phyloP scores from a whole-genome alignment of 495 filamentous ascomycete genomes.

The Penicillium macrosclerotiorum region DNA sequence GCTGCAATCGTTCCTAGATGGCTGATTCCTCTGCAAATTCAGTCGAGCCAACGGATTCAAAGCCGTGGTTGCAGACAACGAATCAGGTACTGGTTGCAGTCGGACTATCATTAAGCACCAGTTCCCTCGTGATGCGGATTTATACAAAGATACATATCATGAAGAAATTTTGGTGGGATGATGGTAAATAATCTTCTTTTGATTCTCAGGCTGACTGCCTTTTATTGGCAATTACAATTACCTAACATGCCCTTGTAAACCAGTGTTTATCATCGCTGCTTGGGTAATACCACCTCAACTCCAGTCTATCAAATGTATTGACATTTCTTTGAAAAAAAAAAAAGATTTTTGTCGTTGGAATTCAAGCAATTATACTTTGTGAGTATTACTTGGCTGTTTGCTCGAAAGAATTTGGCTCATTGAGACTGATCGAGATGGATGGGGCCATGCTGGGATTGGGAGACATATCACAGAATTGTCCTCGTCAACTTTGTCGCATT shows the following conservation, averaged over 20 bases:
- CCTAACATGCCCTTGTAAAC: not conserved
- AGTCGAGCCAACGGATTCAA: not conserved
- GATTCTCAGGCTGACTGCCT: not conserved
- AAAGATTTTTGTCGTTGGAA: not conserved
- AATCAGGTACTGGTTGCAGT: slow-evolving; percentile 3
- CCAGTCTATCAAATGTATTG: not conserved
- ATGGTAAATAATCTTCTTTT: not conserved
- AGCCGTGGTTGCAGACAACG: not conserved
- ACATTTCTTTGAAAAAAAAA: not conserved
- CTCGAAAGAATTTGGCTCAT: not conserved
- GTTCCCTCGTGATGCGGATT: slow-evolving; percentile 2
- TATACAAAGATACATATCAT: slow-evolving; percentile 1
- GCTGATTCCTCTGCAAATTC: too few relatives aligned
- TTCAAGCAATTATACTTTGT: not conserved
- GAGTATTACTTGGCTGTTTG: not conserved
- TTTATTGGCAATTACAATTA: not conserved
- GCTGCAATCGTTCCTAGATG: too few relatives aligned
- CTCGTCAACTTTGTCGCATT: not conserved
- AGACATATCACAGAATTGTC: not conserved
- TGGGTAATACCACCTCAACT: not conserved
- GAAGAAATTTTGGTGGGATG: slow-evolving; percentile 12
- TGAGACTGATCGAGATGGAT: not conserved
- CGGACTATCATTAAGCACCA: slow-evolving; percentile 5
- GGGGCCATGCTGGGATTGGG: not conserved
- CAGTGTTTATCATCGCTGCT: slow-evolving; percentile 1